Base-by-base conservation (phyloP, 2,329 filamentous ascomycete genomes). In the Diplodia intermedia region DNA sequence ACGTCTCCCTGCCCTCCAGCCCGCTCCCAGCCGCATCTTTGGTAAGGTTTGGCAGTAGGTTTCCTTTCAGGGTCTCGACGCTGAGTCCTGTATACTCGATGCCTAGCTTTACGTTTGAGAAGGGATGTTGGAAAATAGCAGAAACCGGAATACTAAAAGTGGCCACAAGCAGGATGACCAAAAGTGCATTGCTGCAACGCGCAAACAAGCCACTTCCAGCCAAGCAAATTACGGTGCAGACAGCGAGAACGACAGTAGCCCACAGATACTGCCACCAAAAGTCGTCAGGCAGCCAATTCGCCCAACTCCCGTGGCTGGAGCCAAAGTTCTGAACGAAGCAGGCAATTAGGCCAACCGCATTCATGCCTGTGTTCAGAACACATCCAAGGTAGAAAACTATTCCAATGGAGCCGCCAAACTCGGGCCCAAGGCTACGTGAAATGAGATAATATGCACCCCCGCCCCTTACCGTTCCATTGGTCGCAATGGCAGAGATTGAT, bases 381-480 rank as follows among this genome's bases (percentile, higher is more conserved):
- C 92, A 91, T n/a, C 93, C 92, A n/a, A 96, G 83, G 76, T 95
- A 97, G 79, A 96, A 96, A 14, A 97, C 87, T 29, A 96, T 85
- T 1, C 93, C 93, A 71, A 97, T 96, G 1, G 91, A 93, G 18
- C 93, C 93, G 31, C 93, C 93, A 76, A 97, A 97, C 74, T 97
- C 93, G 7, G 93, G 92, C 0, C 93, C 93, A 3, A 97, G 82
- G 54, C 91, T 94, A 70, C 93, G 86, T 7, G 92, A 96, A 68
- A 97, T 96, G 68, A 97, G 83, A 74, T 94, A 97, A 76, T 97
- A 97, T 47, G 93, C 92, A 63, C 93, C 93, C 15, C 93, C 93
- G 15, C 92, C 93, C 73, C 92, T 89, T 67, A 97, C 93, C 56
- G 93, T 94, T 31, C 93, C 93, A 77, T 97, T 97, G 2, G 92